phyloP scores from a whole-genome alignment of 352 stramenopile species.

The Globisporangium okanoganense region DNA sequence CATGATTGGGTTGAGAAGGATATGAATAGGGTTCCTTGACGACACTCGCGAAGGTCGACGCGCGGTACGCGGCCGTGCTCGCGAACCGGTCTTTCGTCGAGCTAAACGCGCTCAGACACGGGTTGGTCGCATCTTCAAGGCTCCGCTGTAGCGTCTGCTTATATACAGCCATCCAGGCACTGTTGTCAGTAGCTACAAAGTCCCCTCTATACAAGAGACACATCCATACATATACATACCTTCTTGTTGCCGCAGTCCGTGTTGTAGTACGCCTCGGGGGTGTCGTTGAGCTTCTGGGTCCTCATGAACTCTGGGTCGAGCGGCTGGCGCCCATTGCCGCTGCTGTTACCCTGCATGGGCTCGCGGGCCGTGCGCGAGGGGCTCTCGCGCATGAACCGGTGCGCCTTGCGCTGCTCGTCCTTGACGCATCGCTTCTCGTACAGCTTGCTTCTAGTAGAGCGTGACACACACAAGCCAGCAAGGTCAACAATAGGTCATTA shows the following conservation, averaged over 20 bases:
- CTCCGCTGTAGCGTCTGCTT: slow-evolving; percentile 39
- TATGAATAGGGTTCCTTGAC: slow-evolving; percentile 63
- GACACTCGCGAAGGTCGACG: slow-evolving; percentile 64
- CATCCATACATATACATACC: slow-evolving; percentile 11
- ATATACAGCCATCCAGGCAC: not conserved
- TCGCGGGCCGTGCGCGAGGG: slow-evolving; percentile 28
- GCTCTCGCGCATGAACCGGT: slow-evolving; percentile 45
- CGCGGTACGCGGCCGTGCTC: slow-evolving; percentile 57
- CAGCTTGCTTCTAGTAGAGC: slow-evolving; percentile 73
- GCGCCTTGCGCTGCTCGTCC: slow-evolving; percentile 52
- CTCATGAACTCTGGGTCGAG: slow-evolving; percentile 42
- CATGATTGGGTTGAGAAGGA: slow-evolving; percentile 5
- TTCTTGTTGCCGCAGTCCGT: slow-evolving; percentile 64
- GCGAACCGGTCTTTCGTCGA: slow-evolving; percentile 65
- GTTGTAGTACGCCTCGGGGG: slow-evolving; percentile 56
- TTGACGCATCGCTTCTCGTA: slow-evolving; percentile 64
- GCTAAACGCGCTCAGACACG: slow-evolving; percentile 48
- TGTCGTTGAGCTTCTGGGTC: slow-evolving; percentile 39
- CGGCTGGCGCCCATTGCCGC: slow-evolving; percentile 30
- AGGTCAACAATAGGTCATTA: no score
- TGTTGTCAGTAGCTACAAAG: not conserved
- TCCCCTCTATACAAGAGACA: no score
- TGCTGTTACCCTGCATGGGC: slow-evolving; percentile 5
- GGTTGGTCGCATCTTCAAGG: slow-evolving; percentile 45
- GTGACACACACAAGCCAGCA: no score